Evolutionary conservation across 2,329 filamentous ascomycete genomes (phyloP), one percentile per base, ranked within the genome.

Genomic region (Magnaporthales sp.): DNA sequence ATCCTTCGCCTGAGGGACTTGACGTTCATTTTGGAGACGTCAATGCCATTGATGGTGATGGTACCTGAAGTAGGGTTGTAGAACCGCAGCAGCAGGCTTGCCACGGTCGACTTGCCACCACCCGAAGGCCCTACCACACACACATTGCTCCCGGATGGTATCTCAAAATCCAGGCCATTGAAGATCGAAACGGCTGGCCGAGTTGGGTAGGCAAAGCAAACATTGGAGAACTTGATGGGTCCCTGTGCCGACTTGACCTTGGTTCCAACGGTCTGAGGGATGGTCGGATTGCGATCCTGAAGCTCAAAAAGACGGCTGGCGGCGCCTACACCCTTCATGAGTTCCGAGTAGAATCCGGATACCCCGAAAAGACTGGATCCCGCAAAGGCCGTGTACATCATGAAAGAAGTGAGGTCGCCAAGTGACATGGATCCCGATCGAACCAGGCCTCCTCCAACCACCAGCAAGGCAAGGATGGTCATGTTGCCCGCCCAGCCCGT

Each of bases 261-360:
- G 31, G 83, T 75, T 69, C 95, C 95, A 65, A 90, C 88, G 0
- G 96, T 99, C 24, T 93, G 88, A n/a, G 89, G 89, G 68, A 98
- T 96, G 2, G 88, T 90, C 0, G 93, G 91, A 67, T 91, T 83
- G 69, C 95, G 89, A 76, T 99, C 95, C 75, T 98, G 93, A 6
- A 99, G 85, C 75, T 99, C 95, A 74, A 99, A 99, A 1, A 99
- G 83, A 68, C 95, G 90, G 73, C 91, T 96, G n/a, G 95, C 95
- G 58, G 95, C 95, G 73, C 96, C 95, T 4, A 97, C 94, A 58
- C 96, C 96, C 78, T 99, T 99, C 95, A 99, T 99, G 69, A 99
- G 84, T 76, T 99, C 95, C 0, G 93, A 97, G 78, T 97, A 99
- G 79, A 99, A 99, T 67, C 91, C 92, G 4, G 93, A 97, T 1